Conservation (phyloP, 805 yeast genomes). For the Kodamaea hsintzibuensis region DNA sequence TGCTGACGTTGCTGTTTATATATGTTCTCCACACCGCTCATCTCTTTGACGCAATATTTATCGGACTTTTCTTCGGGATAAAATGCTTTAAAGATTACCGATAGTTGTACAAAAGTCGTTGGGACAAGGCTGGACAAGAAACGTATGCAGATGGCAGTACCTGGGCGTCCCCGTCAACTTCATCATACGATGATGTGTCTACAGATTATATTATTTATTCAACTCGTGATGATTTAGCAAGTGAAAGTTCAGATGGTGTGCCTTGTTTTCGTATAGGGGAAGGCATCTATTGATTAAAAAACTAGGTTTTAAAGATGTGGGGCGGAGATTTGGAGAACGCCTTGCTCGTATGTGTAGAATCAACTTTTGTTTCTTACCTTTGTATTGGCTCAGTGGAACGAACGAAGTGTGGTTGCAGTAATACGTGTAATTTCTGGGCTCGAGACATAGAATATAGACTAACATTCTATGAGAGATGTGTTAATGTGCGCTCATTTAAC, state of each 20-base stretch:
- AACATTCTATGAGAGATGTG: no score
- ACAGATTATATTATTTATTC: background rate
- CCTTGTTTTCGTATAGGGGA: no score
- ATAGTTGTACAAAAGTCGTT: background rate
- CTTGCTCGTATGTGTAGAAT: background rate
- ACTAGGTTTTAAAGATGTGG: background rate
- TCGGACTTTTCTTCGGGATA: background rate
- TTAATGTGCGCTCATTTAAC: no score
- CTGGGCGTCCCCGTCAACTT: background rate
- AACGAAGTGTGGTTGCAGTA: background rate
- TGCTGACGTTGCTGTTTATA: background rate
- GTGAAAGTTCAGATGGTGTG: no score
- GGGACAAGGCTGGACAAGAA: background rate
- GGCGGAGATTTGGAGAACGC: background rate
- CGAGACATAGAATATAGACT: no score
- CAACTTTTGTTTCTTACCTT: background rate
- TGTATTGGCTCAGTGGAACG: background rate
- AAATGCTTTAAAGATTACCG: background rate
- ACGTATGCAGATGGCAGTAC: background rate
- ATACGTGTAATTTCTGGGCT: no score
- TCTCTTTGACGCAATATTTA: background rate
- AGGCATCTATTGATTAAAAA: no score
- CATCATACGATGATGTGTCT: background rate
- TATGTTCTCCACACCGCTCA: conserved; percentile 1
- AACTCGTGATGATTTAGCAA: no score